Evolutionary conservation across 2,329 filamentous ascomycete genomes (phyloP).

Genomic region (Volutella citrinella): DNA sequence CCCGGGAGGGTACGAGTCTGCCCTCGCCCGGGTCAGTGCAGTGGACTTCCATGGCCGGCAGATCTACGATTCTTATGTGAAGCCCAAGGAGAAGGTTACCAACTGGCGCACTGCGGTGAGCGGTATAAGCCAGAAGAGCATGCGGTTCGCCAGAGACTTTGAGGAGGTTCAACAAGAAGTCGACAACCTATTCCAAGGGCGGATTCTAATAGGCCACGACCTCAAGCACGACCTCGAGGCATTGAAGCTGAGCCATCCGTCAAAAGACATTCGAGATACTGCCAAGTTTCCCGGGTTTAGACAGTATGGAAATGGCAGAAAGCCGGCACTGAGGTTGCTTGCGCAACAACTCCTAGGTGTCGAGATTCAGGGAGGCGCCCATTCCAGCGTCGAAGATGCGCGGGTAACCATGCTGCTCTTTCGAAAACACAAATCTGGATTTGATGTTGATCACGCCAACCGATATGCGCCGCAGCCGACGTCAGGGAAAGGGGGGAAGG

Average conservation of each 20-base stretch:
- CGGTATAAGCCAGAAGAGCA: slow-evolving; percentile 72
- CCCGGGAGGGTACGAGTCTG: slow-evolving; percentile 65
- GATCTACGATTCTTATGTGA: slow-evolving; percentile 91
- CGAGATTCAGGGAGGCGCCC: slow-evolving; percentile 61
- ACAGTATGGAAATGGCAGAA: slow-evolving; percentile 63
- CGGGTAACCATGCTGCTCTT: slow-evolving; percentile 88
- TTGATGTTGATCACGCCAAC: slow-evolving; percentile 76
- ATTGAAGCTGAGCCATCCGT: slow-evolving; percentile 75
- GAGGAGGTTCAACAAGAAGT: slow-evolving; percentile 74
- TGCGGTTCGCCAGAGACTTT: slow-evolving; percentile 68
- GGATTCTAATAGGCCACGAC: slow-evolving; percentile 81
- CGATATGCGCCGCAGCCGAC: slow-evolving; percentile 49
- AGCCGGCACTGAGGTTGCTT: slow-evolving; percentile 62
- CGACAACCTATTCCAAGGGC: slow-evolving; percentile 62
- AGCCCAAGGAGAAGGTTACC: slow-evolving; percentile 72
- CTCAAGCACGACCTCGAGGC: slow-evolving; percentile 75
- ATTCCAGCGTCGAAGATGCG: slow-evolving; percentile 75
- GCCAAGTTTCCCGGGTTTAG: slow-evolving; percentile 73
- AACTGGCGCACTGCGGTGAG: slow-evolving; percentile 89
- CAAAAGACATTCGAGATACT: slow-evolving; percentile 79
- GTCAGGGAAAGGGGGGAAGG: slow-evolving; percentile 35
- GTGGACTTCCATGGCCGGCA: slow-evolving; percentile 93
- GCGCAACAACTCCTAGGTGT: slow-evolving; percentile 56
- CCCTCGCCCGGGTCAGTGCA: slow-evolving; percentile 80
- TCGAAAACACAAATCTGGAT: slow-evolving; percentile 74